Percentiles rank a stretch among this genome's conserved stretches.
Conservation (phyloP, 495 filamentous ascomycete genomes). For the Cladorrhinum samala region DNA sequence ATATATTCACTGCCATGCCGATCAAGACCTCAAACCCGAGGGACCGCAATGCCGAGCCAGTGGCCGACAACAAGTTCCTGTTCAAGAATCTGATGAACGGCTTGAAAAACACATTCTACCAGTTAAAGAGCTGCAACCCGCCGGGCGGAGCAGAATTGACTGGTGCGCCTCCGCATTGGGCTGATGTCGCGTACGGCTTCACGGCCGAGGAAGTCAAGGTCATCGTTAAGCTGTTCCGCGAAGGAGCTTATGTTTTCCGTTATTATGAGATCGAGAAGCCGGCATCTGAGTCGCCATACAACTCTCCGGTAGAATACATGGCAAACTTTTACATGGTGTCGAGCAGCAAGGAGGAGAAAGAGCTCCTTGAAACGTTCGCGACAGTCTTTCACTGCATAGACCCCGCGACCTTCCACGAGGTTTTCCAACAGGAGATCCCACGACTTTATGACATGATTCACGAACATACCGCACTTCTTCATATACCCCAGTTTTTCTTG, state of each 20-base stretch:
- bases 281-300: constrained; percentile 63
- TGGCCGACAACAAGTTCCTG: constrained; percentile 96
- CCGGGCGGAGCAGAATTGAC: constrained; percentile 62
- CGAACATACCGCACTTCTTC: constrained; percentile 85
- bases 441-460: constrained; percentile 97
- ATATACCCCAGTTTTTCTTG: constrained; percentile 96
- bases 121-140: constrained; percentile 80
- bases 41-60: constrained; percentile 83
- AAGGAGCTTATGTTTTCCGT: constrained; percentile 90
- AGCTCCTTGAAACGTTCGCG: constrained; percentile 93
- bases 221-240: constrained; percentile 93
- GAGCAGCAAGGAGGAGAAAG: constrained; percentile 92
- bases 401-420: constrained; percentile 95
- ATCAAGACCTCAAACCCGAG: constrained; percentile 93
- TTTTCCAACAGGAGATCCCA: constrained; percentile 95
- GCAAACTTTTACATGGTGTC: constrained; percentile 89
- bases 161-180: constrained; percentile 84
- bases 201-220: constrained; percentile 95
- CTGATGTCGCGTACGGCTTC: constrained; percentile 93
- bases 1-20: constrained; percentile 92
- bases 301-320: constrained; percentile 80
- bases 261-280: constrained; percentile 91
- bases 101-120: constrained; percentile 93
- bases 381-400: constrained; percentile 99
- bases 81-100: constrained; percentile 99